Percentiles rank a stretch among this genome's conserved stretches.
phyloP scores from a whole-genome alignment of 805 yeast genomes.

The Candida khao-thaluensis region DNA sequence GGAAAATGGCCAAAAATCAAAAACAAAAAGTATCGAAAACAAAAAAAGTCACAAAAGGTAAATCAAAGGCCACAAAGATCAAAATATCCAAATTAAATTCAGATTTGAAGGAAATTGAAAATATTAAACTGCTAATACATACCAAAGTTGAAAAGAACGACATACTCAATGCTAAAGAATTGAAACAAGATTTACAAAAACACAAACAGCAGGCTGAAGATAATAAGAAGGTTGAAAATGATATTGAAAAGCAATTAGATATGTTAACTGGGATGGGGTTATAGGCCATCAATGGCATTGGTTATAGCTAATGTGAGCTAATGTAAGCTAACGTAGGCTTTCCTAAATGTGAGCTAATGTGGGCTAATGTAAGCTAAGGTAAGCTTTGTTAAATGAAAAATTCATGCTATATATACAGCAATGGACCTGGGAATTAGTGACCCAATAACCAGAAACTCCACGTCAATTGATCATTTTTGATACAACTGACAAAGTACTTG shows the following conservation, averaged over 20 bases:
- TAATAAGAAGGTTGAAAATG: conserved; percentile 37
- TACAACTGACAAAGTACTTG: no score
- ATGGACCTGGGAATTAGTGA: no score
- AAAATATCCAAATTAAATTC: conserved; percentile 35
- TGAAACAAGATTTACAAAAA: conserved; percentile 37
- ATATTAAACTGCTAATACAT: conserved; percentile 19
- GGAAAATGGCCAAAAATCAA: conserved; percentile 9
- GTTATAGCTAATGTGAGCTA: no score
- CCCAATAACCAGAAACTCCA: no score
- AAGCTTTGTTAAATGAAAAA: no score
- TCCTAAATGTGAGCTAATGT: no score
- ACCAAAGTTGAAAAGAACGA: conserved; percentile 17
- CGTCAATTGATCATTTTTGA: no score
- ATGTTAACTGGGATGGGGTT: conserved; percentile 42
- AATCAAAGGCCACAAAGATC: conserved; percentile 31
- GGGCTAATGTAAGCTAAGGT: no score
- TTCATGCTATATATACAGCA: no score
- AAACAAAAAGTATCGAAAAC: conserved; percentile 13
- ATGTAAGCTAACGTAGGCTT: no score
- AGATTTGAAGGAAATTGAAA: conserved; percentile 24
- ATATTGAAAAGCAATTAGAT: conserved; percentile 47
- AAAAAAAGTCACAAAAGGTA: conserved; percentile 14
- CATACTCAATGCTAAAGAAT: conserved; percentile 33
- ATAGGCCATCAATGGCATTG: no score
- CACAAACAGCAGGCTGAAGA: conserved; percentile 33